phyloP scores from a whole-genome alignment of 2,329 filamentous ascomycete genomes.

The Xylaria sp. region DNA sequence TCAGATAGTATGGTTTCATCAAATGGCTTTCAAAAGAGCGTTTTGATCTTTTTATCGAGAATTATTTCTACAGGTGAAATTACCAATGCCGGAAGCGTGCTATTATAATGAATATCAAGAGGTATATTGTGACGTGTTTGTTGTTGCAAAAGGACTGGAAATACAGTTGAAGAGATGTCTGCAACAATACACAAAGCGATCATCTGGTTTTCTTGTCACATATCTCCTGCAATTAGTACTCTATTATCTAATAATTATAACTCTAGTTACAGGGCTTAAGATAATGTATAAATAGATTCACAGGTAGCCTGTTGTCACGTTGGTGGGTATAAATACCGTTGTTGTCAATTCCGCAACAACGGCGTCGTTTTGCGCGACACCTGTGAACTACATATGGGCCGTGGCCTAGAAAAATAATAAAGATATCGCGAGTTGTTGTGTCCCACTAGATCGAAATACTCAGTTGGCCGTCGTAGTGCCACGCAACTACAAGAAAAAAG shows the following conservation, averaged over 20 bases:
- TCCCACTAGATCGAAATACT: background rate
- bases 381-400: background rate
- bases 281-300: no score
- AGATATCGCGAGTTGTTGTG: background rate
- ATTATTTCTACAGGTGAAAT: background rate
- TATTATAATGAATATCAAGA: background rate
- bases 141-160: no score
- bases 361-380: background rate
- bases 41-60: background rate
- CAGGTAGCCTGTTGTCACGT: no score
- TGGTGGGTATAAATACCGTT: no score
- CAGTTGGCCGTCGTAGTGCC: background rate
- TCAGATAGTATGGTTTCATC: no score
- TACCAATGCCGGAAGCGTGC: background rate
- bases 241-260: no score
- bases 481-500: background rate
- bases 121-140: background rate
- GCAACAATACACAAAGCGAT: no score
- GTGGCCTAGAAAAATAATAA: background rate
- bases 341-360: no score
- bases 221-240: no score
- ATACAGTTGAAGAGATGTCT: no score
- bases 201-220: no score
- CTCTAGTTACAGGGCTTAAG: no score
- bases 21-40: background rate